A percentile compares a stretch with the other conserved stretches of the same genome.
phyloP scores from a whole-genome alignment of 2,329 filamentous ascomycete genomes.

The Pseudocercospora cruenta region DNA sequence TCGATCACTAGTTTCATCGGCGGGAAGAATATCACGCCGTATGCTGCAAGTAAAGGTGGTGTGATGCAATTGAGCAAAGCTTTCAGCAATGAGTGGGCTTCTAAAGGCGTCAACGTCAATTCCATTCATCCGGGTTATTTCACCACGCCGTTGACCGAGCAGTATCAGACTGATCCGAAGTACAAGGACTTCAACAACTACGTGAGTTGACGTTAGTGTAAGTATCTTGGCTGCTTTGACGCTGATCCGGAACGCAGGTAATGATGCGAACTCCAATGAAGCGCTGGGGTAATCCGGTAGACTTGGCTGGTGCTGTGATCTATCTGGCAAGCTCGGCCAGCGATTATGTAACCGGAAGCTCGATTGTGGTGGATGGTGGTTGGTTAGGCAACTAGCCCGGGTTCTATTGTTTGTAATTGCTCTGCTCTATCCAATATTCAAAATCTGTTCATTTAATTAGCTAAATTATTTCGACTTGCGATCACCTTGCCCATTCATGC shows the following conservation, averaged over 20 bases:
- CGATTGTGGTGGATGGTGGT: constrained; percentile 81
- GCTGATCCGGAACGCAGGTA: background rate
- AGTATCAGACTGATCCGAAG: constrained; percentile 31
- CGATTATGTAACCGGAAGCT: constrained; percentile 77
- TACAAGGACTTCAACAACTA: constrained; percentile 61
- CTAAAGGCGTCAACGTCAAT: constrained; percentile 77
- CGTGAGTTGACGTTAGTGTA: constrained; percentile 51
- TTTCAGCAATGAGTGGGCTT: constrained; percentile 81
- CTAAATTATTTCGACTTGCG: background rate
- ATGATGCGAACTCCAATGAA: constrained; percentile 78
- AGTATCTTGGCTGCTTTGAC: background rate
- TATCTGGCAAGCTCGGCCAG: constrained; percentile 75
- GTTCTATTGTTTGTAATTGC: background rate
- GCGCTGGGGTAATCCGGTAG: constrained; percentile 79
- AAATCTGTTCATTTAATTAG: background rate
- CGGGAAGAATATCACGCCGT: constrained; percentile 76
- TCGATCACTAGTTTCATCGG: constrained; percentile 32
- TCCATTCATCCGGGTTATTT: constrained; percentile 73
- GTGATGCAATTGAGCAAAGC: constrained; percentile 83
- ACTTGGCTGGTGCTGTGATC: constrained; percentile 80
- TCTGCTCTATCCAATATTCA: background rate
- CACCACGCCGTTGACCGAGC: constrained; percentile 29
- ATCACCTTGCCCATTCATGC: background rate
- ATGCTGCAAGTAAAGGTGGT: constrained; percentile 81
- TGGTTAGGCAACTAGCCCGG: constrained; percentile 42